Percentiles rank a stretch among this genome's conserved stretches.
Evolutionary conservation across 495 filamentous ascomycete species (phyloP).

Genomic region (Rusavskia elegans): DNA sequence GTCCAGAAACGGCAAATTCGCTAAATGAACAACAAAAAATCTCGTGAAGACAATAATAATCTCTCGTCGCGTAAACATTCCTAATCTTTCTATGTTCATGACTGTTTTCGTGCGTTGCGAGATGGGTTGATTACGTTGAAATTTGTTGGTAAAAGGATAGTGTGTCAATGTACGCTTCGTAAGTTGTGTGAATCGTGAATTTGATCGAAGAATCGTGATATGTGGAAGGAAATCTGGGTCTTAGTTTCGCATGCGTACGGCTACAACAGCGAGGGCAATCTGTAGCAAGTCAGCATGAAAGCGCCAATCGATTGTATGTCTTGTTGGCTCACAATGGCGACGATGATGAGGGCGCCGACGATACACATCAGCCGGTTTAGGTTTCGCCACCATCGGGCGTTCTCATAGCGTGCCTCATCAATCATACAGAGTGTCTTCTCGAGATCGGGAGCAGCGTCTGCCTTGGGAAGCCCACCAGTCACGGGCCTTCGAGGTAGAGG

Average conservation of each 20-base stretch:
- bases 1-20: too few species aligned
- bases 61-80: too few species aligned
- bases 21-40: too few species aligned
- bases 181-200: neutral
- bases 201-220: neutral
- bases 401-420: conserved; percentile 55
- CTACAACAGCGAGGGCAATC: conserved; percentile 46
- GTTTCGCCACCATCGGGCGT: conserved; percentile 83
- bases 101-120: neutral
- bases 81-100: too few species aligned
- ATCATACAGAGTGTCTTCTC: conserved; percentile 27
- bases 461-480: conserved; percentile 19
- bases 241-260: conserved; percentile 13
- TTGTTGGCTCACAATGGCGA: conserved; percentile 44
- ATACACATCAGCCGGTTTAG: conserved; percentile 78
- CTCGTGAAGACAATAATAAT: too few species aligned
- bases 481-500: conserved; percentile 50
- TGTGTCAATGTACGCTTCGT: neutral
- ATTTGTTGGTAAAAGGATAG: neutral
- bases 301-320: neutral
- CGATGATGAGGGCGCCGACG: conserved; percentile 62
- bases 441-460: conserved; percentile 28
- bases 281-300: conserved; percentile 10
- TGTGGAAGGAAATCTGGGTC: neutral
- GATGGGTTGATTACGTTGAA: neutral